Conservation (phyloP, 805 yeast genomes). For the Cyberlindnera mrakii region DNA sequence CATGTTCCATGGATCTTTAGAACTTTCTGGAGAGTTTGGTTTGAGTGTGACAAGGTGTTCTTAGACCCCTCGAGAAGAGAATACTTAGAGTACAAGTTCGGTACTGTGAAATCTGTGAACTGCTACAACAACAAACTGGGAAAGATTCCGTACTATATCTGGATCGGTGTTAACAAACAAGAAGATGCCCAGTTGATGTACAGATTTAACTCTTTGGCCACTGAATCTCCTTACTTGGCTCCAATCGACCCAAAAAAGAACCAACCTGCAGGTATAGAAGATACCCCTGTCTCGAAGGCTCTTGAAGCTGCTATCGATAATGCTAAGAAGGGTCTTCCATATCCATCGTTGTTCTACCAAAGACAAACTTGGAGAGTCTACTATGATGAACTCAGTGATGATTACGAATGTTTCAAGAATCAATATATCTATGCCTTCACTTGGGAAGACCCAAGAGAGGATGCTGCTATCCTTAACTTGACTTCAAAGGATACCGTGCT, state of each 20-base stretch:
- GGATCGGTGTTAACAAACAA: constrained; percentile 70
- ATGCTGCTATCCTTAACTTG: constrained; percentile 57
- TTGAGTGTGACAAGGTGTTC: constrained; percentile 76
- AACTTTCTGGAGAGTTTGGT: constrained; percentile 85
- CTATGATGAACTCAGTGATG: constrained; percentile 65
- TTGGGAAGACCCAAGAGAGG: constrained; percentile 89
- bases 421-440: constrained; percentile 85
- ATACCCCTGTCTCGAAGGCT: constrained; percentile 53
- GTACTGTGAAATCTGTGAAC: constrained; percentile 72
- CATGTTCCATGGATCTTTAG: constrained; percentile 73
- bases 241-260: constrained; percentile 34
- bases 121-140: constrained; percentile 61
- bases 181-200: constrained; percentile 43
- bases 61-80: constrained; percentile 78
- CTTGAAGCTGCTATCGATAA: constrained; percentile 70
- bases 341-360: constrained; percentile 77
- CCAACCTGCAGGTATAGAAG: constrained; percentile 11
- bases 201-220: constrained; percentile 63
- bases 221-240: constrained; percentile 76
- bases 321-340: constrained; percentile 60
- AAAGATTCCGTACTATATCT: constrained; percentile 73
- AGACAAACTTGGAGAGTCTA: constrained; percentile 72
- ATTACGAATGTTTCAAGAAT: constrained; percentile 64
- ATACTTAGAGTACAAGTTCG: constrained; percentile 75
- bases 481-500: constrained; percentile 62